A percentile compares a stretch with the other conserved stretches of the same genome.
Conservation (phyloP, 2,329 filamentous ascomycete species). For the Epicoccum sorghinum region DNA sequence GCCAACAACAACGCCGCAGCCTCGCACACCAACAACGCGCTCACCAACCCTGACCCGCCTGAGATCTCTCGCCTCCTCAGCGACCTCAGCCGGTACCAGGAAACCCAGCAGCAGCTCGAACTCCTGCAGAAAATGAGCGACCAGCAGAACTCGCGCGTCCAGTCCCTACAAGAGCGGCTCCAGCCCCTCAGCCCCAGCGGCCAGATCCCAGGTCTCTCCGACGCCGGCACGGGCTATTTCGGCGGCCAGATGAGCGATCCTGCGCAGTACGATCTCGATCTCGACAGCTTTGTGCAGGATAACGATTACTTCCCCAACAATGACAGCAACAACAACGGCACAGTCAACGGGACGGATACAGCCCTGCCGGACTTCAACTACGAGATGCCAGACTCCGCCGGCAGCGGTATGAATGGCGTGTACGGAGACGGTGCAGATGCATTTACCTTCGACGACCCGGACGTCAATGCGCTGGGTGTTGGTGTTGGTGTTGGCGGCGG, state of each 20-base stretch:
- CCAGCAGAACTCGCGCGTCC: constrained; percentile 78
- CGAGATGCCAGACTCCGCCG: constrained; percentile 21
- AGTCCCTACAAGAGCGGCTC: constrained; percentile 74
- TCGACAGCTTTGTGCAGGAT: constrained; percentile 64
- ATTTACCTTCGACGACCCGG: constrained; percentile 10
- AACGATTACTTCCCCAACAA: constrained; percentile 58
- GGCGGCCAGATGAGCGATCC: constrained; percentile 47
- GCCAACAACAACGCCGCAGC: constrained; percentile 54
- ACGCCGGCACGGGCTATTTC: constrained; percentile 39
- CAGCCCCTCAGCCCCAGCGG: constrained; percentile 82
- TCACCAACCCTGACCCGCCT: constrained; percentile 61
- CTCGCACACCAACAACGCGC: constrained; percentile 59
- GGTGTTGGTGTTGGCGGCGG: neutral
- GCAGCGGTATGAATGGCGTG: constrained; percentile 4
- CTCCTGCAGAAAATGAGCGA: constrained; percentile 78
- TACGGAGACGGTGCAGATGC: constrained; percentile 8
- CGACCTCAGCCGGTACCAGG: constrained; percentile 66
- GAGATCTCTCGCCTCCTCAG: constrained; percentile 64
- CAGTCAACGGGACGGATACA: constrained; percentile 1
- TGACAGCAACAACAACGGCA: neutral
- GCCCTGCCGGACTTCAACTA: constrained; percentile 38
- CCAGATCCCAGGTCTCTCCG: constrained; percentile 70
- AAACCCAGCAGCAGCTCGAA: constrained; percentile 77
- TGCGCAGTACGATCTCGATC: constrained; percentile 55
- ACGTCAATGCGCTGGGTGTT: constrained; percentile 16